Base-by-base conservation (phyloP, 768 basidiomycete species). In the Auriscalpium orientale region DNA sequence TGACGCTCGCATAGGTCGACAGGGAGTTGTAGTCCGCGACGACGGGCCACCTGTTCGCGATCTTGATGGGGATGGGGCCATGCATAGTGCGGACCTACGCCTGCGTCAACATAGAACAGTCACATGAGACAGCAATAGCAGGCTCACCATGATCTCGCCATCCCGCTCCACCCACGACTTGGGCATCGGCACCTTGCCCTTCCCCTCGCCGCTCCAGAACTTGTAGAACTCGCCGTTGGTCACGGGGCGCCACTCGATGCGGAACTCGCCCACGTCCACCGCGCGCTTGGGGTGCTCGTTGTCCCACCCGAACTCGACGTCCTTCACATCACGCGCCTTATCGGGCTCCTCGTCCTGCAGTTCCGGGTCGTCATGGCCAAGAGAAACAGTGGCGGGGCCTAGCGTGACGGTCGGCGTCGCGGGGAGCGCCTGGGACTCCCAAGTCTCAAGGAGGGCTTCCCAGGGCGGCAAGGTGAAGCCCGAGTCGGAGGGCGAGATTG, bases 271-370 rank as follows among this genome's bases (percentile, higher is more conserved):
- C 35, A 97, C 84, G 0, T 77, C 60, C n/a, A 85, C 80, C 13
- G 64, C 66, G 21, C 84, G 74, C 59, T 74, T 73, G 2, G 94
- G 91, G 61, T 85, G 77, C 71, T 99, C 97, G 63, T 92, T 94
- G 67, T 99, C 97, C 97, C 95, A 94, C 0, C 94, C 93, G 69
- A 90, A 92, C 55, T 85, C 82, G 64, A 95, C 86, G 8, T 70
- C 71, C 16, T 70, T 67, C 46, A 79, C 67, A 21, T 60, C 58
- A 5, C 46, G 34, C 8, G 36, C 35, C 16, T 54, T 46, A 34
- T 80, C 75, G 0, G 68, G 64, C 3, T 70, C 64, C 16, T 59
- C 61, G 66, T 98, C 94, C 8, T 88, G 80, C 0, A 67, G 71
- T 68, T 98, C 95, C 28, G 66, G 58, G 64, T 99, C 95, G 60